A percentile compares a stretch with the other conserved stretches of the same genome.
Conservation (phyloP, 768 basidiomycete genomes). For the Suillus ampliporus region DNA sequence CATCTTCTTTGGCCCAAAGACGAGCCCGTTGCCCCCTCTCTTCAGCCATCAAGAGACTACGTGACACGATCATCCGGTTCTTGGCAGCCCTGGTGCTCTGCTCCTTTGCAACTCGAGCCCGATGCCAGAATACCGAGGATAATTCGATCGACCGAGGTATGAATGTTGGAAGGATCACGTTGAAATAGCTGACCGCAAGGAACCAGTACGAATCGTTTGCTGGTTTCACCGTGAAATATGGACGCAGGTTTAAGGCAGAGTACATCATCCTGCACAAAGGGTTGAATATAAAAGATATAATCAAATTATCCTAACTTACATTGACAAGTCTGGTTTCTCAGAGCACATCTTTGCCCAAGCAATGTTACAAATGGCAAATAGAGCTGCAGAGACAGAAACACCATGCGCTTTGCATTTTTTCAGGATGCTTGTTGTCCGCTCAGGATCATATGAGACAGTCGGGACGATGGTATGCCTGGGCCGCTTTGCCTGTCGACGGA, state of each 20-base stretch:
- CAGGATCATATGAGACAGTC: slow-evolving; percentile 61
- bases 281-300: not conserved
- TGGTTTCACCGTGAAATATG: slow-evolving; percentile 52
- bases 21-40: slow-evolving; percentile 66
- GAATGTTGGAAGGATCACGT: slow-evolving; percentile 79
- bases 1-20: slow-evolving; percentile 77
- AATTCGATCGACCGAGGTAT: slow-evolving; percentile 52
- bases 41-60: slow-evolving; percentile 67
- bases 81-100: slow-evolving; percentile 74
- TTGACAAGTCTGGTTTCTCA: slow-evolving; percentile 54
- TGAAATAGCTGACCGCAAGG: slow-evolving; percentile 83
- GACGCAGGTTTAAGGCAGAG: slow-evolving; percentile 81
- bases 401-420: slow-evolving; percentile 72
- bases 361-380: slow-evolving; percentile 78
- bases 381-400: slow-evolving; percentile 75
- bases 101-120: slow-evolving; percentile 67
- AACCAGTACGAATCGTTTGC: slow-evolving; percentile 76
- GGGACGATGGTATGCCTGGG: slow-evolving; percentile 70
- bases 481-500: slow-evolving; percentile 55
- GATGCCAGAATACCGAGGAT: slow-evolving; percentile 69
- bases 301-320: slow-evolving; percentile 41
- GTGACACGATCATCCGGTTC: slow-evolving; percentile 62
- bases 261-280: slow-evolving; percentile 70
- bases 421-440: slow-evolving; percentile 65
- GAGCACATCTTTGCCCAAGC: slow-evolving; percentile 67